Base-by-base conservation (phyloP, 2,329 filamentous ascomycete species). In the Golovinomyces cichoracearum region DNA sequence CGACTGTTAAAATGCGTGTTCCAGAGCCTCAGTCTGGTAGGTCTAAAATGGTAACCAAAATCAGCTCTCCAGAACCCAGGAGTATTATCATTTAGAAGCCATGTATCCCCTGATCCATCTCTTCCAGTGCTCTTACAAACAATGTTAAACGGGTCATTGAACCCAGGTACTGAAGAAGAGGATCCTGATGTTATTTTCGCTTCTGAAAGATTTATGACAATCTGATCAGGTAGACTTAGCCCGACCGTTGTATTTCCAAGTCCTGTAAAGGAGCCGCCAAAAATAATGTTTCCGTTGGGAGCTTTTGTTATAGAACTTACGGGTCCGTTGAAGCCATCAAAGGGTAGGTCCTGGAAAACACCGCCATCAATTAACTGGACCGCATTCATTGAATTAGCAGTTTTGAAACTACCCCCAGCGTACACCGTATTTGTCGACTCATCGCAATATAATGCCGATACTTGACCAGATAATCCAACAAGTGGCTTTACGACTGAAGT, bases 261-360 rank as follows among this genome's bases (percentile, higher is more conserved):
- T 6, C 84, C 84, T 50, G 83, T 85, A 60, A 98, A 98, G 49
- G 73, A 74, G 46, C 90, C 90, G 44, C 84, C 92, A 60, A 94
- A 98, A 49, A 95, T 74, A 54, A 98, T 82, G 60, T 92, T 81
- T 7, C 82, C 83, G 56, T 83, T 80, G 1, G 78, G 69, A 19
- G 78, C 74, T 64, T 83, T 85, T 47, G 76, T 71, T 55, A 98
- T 95, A 33, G 86, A 81, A 53, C 75, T 74, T 47, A 98, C 85
- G 1, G 83, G 83, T 23, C 86, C 86, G 63, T 95, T 95, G 65
- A 98, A 93, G 21, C 92, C 92, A 37, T 78, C 76, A 66, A 98
- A 98, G 2, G 88, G 80, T 50, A 98, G 66, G 57, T 83, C 80
- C 19, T 72, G 73, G 79, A 83, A 94, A 45, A 73, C 76, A 26